These are phyloP conservation scores for Pestalotiopsis sp. DNA, from an alignment of 2,329 filamentous ascomycete species.

Conservation along the genomic window DNA sequence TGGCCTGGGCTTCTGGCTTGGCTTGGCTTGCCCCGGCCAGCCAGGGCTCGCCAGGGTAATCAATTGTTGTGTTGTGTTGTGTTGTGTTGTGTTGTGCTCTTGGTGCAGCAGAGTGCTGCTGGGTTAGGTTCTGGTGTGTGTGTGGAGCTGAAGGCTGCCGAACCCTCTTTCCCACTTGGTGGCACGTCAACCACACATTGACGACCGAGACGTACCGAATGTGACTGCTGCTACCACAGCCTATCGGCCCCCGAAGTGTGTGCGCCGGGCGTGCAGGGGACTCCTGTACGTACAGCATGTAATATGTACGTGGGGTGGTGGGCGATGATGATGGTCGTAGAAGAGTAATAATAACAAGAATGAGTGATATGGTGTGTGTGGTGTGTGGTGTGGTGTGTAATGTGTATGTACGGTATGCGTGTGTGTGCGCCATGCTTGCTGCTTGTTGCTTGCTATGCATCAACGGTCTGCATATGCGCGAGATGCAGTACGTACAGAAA, in stretches of 20 bases:
- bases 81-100: background rate
- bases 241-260: background rate
- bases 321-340: background rate
- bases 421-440: background rate
- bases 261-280: background rate
- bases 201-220: conserved; percentile 19
- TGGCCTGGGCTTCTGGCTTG: background rate
- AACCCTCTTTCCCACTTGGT: conserved; percentile 19
- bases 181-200: conserved; percentile 22
- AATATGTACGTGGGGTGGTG: background rate
- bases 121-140: conserved; percentile 5
- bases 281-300: background rate
- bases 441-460: conserved; percentile 17
- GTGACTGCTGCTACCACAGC: background rate
- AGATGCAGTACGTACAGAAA: conserved; percentile 27
- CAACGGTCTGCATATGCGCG: conserved; percentile 36
- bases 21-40: background rate
- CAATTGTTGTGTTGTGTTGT: background rate
- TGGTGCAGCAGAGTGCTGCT: background rate
- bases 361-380: background rate
- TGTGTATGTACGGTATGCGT: background rate
- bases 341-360: background rate
- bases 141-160: conserved; percentile 12
- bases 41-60: background rate
- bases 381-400: background rate